Evolutionary conservation across 78 protist genomes (phyloP).

Genomic region (Dictyostelium purpureum): DNA sequence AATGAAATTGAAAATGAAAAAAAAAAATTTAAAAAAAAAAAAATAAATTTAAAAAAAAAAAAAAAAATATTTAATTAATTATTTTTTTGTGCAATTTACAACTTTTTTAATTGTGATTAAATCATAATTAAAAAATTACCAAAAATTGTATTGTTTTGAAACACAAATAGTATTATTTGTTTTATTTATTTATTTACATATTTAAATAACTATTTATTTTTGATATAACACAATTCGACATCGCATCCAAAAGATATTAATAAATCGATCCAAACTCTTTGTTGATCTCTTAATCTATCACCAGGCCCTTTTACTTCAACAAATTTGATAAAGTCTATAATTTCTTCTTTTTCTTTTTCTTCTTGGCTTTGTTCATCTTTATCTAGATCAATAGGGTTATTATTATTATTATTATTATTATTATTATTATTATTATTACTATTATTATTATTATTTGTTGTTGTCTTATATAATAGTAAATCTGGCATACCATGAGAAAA

Average conservation of each 20-base stretch:
- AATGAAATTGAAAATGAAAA: too few species aligned
- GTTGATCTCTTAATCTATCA: slow-evolving; percentile 38
- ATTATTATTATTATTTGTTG: background rate
- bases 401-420: background rate
- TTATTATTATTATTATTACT: background rate
- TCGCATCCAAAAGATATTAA: slow-evolving; percentile 46
- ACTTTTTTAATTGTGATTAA: too few species aligned
- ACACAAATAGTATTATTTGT: background rate
- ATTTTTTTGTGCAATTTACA: too few species aligned
- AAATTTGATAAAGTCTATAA: slow-evolving; percentile 15
- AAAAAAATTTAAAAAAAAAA: too few species aligned
- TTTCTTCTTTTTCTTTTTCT: background rate
- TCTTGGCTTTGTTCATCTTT: background rate
- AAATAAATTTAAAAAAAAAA: too few species aligned
- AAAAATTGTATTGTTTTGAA: too few species aligned
- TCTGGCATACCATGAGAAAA: slow-evolving; percentile 69
- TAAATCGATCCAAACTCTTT: slow-evolving; percentile 64
- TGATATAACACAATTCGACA: slow-evolving; percentile 32
- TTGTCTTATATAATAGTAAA: slow-evolving; percentile 7
- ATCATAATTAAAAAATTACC: too few species aligned
- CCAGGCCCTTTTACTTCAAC: slow-evolving; percentile 45
- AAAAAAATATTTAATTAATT: too few species aligned
- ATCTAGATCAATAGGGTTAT: background rate
- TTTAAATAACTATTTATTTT: slow-evolving; percentile 2
- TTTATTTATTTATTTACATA: too few species aligned